phyloP scores from a whole-genome alignment of 1,284 basidiomycete genomes.

The Melampsora larici-populina region DNA sequence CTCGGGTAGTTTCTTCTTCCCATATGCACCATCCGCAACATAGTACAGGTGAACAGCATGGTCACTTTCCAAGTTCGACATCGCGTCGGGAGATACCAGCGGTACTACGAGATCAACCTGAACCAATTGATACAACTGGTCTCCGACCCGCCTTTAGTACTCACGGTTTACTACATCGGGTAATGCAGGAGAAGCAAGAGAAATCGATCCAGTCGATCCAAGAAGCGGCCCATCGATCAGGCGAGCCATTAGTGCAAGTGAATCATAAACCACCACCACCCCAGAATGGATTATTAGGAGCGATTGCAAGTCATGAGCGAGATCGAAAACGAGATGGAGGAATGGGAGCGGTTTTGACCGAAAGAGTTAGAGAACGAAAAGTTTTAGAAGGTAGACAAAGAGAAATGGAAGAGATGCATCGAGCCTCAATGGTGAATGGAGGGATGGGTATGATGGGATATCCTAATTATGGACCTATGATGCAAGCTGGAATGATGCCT shows the following conservation, averaged over 20 bases:
- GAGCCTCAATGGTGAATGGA: slow-evolving; percentile 19
- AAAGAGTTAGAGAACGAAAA: slow-evolving; percentile 80
- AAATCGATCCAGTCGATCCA: slow-evolving; percentile 92
- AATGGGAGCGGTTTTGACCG: slow-evolving; percentile 86
- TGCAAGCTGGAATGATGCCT: slow-evolving; percentile 1
- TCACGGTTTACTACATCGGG: slow-evolving; percentile 88
- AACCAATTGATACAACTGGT: not conserved
- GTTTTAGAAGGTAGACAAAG: not conserved
- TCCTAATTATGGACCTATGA: not conserved
- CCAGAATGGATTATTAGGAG: slow-evolving; percentile 89
- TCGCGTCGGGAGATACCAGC: slow-evolving; percentile 47
- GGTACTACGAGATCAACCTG: slow-evolving; percentile 39
- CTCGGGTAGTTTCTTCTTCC: too few relatives aligned
- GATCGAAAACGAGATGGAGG: slow-evolving; percentile 92
- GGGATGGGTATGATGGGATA: not conserved
- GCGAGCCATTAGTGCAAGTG: slow-evolving; percentile 86
- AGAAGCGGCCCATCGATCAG: slow-evolving; percentile 81
- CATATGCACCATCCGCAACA: too few relatives aligned
- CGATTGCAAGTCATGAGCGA: slow-evolving; percentile 89
- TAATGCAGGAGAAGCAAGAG: slow-evolving; percentile 90
- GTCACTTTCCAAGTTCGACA: slow-evolving; percentile 34
- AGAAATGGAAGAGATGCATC: slow-evolving; percentile 26
- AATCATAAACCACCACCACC: slow-evolving; percentile 90
- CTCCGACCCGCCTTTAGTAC: slow-evolving; percentile 68
- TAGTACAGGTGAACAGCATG: not conserved